These are phyloP conservation scores for Ustanciosporium gigantosporum DNA, from an alignment of 1,284 basidiomycete genomes.

Conservation along the genomic window DNA sequence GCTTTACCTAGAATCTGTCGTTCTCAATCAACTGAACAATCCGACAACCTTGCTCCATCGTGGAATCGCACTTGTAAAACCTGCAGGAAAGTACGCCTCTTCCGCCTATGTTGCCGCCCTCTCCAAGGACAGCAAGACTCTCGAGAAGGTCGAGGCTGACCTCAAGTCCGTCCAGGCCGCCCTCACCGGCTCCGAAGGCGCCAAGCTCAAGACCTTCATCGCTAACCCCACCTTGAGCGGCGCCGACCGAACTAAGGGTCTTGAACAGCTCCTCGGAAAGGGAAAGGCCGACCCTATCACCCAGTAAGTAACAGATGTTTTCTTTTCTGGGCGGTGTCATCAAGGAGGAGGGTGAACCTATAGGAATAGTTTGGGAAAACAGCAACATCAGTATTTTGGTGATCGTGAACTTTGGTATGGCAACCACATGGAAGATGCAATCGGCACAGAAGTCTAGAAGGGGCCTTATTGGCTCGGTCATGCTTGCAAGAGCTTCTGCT, in stretches of 20 bases:
- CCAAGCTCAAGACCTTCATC: constrained; percentile 74
- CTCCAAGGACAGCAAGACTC: constrained; percentile 67
- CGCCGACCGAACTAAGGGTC: constrained; percentile 73
- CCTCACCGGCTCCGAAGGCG: constrained; percentile 56
- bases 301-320: constrained; percentile 40
- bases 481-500: no score
- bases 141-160: constrained; percentile 66
- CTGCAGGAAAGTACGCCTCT: constrained; percentile 89
- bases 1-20: no score
- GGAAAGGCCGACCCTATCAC: constrained; percentile 56
- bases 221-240: constrained; percentile 84
- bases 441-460: no score
- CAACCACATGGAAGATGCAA: no score
- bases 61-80: constrained; percentile 2
- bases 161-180: constrained; percentile 65
- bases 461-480: no score
- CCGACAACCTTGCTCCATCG: background rate
- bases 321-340: no score
- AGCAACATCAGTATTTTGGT: background rate
- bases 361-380: background rate
- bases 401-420: no score
- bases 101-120: constrained; percentile 91
- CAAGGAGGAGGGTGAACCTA: no score
- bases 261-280: constrained; percentile 69
- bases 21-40: no score